Base-by-base conservation (phyloP, 2,329 filamentous ascomycete species). In the Diaporthe citri region DNA sequence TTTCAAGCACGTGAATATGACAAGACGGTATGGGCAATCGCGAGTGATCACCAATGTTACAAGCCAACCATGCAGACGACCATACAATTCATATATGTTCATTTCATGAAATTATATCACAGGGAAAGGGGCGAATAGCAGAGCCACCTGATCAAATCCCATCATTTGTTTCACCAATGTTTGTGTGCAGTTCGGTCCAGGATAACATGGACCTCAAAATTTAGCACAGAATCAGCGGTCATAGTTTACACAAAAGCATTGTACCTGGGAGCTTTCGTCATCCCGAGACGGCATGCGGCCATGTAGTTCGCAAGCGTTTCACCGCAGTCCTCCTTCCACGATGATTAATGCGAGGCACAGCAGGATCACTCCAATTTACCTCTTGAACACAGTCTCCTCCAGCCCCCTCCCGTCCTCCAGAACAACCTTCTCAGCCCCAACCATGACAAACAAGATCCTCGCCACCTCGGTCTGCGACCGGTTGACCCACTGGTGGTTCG, bases 401-500 rank as follows among this genome's bases (percentile, higher is more conserved):
- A 87, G 73, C 70, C 75, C 79, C 51, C 77, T 80, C 15, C 85
- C 86, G 76, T 84, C 80, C 31, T 76, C 78, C 12, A 85, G 79
- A 59, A 79, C 78, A 66, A 88, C 78, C 78, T 84, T 84, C 62
- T 86, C 81, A 22, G 83, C 81, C 10, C 82, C 83, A 4, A 87
- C 78, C 82, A 84, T 82, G 52, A 87, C 82, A 71, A 82, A 84
- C 56, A 85, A 77, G 0, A 87, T 80, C 34, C 83, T 80, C 66
- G 84, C 86, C 22, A 81, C 76, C 60, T 83, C 81, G 2, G 80
- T 51, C 22, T 28, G 76, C 0, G 81, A 81, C 22, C 82, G 80
- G 74, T 88, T 88, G 22, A 82, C 78, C 85, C 87, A 89, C 15
- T 80, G 79, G 78, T 89, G 87, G 72, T 84, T 87, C 12, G 81